These are phyloP conservation scores for Helianthus tuberosus DNA, from an alignment of 129 eudicot genomes.

Conservation along the genomic window DNA sequence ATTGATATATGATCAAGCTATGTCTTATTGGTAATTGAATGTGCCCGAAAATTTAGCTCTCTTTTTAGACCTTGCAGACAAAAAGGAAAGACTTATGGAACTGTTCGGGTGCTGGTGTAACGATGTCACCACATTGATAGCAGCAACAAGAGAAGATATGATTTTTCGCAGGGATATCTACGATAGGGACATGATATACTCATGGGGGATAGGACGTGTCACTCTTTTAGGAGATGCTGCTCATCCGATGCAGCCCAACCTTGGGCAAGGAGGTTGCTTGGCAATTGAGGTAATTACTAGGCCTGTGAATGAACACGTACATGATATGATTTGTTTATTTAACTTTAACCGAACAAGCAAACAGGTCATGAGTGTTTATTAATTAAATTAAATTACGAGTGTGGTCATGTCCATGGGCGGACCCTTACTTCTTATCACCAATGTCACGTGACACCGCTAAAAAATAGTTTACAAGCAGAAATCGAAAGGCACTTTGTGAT, in stretches of 20 bases:
- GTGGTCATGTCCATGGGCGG: too few species aligned
- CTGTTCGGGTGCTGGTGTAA: slow-evolving; percentile 43
- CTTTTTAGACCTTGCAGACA: slow-evolving; percentile 12
- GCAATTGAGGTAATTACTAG: slow-evolving; percentile 45
- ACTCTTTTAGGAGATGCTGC: slow-evolving; percentile 53
- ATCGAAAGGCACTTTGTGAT: too few species aligned
- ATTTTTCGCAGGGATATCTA: slow-evolving; percentile 42
- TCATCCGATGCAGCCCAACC: slow-evolving; percentile 51
- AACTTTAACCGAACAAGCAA: too few species aligned
- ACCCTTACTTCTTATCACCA: too few species aligned
- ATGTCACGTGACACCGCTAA: too few species aligned
- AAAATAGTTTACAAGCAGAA: too few species aligned
- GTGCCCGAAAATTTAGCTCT: neutral
- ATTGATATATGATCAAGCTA: too few species aligned
- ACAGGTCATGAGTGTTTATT: too few species aligned
- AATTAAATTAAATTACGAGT: too few species aligned
- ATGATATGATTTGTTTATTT: too few species aligned
- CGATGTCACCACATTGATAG: slow-evolving; percentile 31
- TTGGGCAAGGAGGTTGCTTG: slow-evolving; percentile 58
- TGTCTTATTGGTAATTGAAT: neutral
- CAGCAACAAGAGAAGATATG: slow-evolving; percentile 32
- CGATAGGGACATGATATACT: slow-evolving; percentile 41
- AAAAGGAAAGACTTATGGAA: slow-evolving; percentile 32
- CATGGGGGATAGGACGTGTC: slow-evolving; percentile 49
- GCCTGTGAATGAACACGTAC: too few species aligned